Evolutionary conservation across 2,329 filamentous ascomycete species (phyloP), one percentile per base, ranked within the genome.

Genomic region (Myotisia sp.): DNA sequence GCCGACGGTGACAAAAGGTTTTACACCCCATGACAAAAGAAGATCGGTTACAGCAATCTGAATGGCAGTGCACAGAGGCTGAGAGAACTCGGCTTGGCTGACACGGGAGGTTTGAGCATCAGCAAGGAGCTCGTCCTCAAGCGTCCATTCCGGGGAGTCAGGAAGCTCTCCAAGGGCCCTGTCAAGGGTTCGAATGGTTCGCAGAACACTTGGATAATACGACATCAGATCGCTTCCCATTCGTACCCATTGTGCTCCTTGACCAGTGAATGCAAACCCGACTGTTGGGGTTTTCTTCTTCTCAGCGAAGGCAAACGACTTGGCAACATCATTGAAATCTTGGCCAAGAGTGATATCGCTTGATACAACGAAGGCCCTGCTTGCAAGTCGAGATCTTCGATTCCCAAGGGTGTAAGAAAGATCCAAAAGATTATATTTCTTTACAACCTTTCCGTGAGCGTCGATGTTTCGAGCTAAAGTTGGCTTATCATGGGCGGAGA

Each of bases 11-110:
- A 47, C 43, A 16, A 34, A 37, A 0, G 50, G 45, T 1, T 26
- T 23, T 14, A 55, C 39, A 4, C 44, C 45, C 47, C 48, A 53
- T 2, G 37, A 43, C n/a, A 38, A 34, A 1, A 55, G 33, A 8
- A 55, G 37, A 12, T 52, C 48, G 1, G 51, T 44, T 2, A 56
- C 36, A 1, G 47, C 52, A 12, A 55, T 33, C 29, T 56, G 53
- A 3, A 56, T 30, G 3, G 50, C 51, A 2, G 51, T 51, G 17
- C 47, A 50, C 19, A 48, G 44, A 1, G 53, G 49, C 22, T 55
- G 53, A 16, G 47, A 46, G 3, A 52, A 44, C 12, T 47, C 44
- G 1, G 53, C 45, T 1, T 44, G 29, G 24, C 50, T 44, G 6
- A 57, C 41, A 4, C 38, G 37, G 2, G 24, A n/a, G n/a, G 12